These are phyloP conservation scores for Coniella lustricola DNA, from an alignment of 2,329 filamentous ascomycete species.

Conservation along the genomic window DNA sequence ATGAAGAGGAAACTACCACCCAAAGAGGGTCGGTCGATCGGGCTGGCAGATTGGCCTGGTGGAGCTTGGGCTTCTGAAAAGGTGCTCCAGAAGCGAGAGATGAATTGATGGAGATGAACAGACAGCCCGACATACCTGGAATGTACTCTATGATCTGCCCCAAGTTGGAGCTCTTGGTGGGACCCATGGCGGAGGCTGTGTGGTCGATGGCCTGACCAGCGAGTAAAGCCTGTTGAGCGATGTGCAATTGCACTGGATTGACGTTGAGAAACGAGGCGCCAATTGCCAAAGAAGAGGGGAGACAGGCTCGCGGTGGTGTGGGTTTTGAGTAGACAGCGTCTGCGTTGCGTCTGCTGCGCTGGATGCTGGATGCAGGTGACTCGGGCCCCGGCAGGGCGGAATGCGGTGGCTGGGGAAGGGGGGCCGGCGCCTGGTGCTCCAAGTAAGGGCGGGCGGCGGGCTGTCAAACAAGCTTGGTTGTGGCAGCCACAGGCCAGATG, in stretches of 20 bases:
- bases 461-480: neutral
- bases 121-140: constrained; percentile 56
- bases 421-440: neutral
- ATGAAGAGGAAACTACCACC: no score
- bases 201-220: constrained; percentile 35
- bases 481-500: neutral
- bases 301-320: neutral
- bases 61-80: neutral
- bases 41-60: neutral
- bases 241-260: neutral
- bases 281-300: neutral
- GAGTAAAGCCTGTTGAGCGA: constrained; percentile 23
- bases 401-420: constrained; percentile 1
- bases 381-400: neutral
- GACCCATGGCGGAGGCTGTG: constrained; percentile 31
- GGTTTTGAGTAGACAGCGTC: neutral
- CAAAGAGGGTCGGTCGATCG: neutral
- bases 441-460: neutral
- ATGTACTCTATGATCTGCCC: constrained; percentile 96
- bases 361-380: neutral
- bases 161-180: constrained; percentile 50
- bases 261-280: neutral
- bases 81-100: neutral
- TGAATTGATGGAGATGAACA: neutral
- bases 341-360: no score